Evolutionary conservation across 257 asterid genomes (phyloP).

Genomic region (Coffea eugenioides): DNA sequence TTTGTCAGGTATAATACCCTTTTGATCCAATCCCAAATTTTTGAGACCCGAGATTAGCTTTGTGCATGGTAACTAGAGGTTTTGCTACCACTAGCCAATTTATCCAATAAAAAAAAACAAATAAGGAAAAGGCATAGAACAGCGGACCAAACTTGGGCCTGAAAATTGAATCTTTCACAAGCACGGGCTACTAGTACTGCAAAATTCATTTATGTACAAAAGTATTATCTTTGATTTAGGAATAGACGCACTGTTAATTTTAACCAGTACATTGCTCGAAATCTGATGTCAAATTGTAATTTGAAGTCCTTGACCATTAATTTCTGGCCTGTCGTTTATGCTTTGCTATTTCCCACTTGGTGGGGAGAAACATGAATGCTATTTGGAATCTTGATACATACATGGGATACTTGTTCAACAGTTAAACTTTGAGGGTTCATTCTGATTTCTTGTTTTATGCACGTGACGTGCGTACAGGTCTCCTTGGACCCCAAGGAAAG

Average conservation of each 20-base stretch:
- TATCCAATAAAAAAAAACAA: no score
- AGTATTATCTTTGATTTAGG: neutral
- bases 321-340: neutral
- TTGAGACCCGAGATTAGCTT: no score
- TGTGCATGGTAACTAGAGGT: no score
- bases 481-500: conserved; percentile 44
- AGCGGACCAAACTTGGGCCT: no score
- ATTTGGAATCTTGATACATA: neutral
- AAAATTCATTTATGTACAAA: no score
- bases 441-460: neutral
- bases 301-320: neutral
- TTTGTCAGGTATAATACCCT: no score
- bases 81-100: no score
- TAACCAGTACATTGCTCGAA: neutral
- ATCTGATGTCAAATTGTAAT: neutral
- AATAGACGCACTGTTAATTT: neutral
- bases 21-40: no score
- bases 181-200: no score
- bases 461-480: conserved; percentile 20
- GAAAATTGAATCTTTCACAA: no score
- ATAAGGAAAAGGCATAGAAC: no score
- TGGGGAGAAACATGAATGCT: no score
- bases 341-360: neutral
- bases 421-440: neutral
- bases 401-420: neutral